Conservation (phyloP, 169 alveolate genomes). For the Cryptosporidium felis region DNA sequence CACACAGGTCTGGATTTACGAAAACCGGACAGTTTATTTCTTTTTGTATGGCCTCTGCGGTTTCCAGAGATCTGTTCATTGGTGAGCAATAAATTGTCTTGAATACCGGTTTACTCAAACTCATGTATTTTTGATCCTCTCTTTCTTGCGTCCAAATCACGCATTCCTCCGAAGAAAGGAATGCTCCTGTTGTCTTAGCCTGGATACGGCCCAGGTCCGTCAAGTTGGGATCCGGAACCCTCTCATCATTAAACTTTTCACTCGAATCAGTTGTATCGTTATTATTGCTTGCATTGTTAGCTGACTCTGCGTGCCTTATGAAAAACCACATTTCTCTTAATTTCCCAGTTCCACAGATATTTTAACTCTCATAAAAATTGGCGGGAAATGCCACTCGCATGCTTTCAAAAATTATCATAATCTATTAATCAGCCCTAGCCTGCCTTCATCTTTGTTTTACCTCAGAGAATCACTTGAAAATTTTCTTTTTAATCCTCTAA, state of each 20-base stretch:
- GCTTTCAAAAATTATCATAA: too few species aligned
- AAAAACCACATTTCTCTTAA: slow-evolving; percentile 57
- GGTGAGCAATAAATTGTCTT: slow-evolving; percentile 58
- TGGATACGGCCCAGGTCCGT: slow-evolving; percentile 41
- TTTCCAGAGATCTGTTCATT: slow-evolving; percentile 46
- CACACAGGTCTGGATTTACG: slow-evolving; percentile 55
- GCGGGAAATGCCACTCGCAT: too few species aligned
- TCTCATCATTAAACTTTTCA: slow-evolving; percentile 7
- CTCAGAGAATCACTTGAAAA: too few species aligned
- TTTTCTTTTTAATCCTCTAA: too few species aligned
- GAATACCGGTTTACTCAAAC: background rate
- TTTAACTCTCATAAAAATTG: too few species aligned
- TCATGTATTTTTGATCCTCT: slow-evolving; percentile 13
- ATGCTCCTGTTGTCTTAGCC: slow-evolving; percentile 26
- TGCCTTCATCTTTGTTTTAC: too few species aligned
- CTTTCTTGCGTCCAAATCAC: slow-evolving; percentile 26
- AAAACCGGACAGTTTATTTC: slow-evolving; percentile 6
- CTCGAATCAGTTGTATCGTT: slow-evolving; percentile 23
- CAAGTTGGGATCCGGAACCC: slow-evolving; percentile 51
- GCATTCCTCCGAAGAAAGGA: background rate
- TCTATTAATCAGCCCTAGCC: too few species aligned
- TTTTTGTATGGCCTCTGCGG: slow-evolving; percentile 17
- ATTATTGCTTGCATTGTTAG: slow-evolving; percentile 44
- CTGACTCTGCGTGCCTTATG: slow-evolving; percentile 67
- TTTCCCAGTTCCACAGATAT: too few species aligned